These are phyloP conservation scores for Ammopiptanthus mongolicus DNA, from an alignment of 306 rosid genomes.

Conservation along the genomic window DNA sequence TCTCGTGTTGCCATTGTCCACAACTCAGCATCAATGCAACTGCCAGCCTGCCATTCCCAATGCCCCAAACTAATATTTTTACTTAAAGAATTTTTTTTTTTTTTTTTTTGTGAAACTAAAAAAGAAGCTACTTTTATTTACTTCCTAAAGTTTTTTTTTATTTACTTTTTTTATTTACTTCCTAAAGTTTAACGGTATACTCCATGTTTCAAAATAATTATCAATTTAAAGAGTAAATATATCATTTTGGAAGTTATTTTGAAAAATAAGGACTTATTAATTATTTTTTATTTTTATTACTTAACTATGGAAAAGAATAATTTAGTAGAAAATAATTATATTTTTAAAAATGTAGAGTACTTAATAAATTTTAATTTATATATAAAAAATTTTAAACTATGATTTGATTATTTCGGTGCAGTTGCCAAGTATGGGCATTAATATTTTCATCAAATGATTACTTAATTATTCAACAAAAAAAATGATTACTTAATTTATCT, in stretches of 20 bases:
- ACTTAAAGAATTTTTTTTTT: not conserved
- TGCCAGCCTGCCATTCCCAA: conserved; percentile 30
- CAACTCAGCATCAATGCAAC: conserved; percentile 27
- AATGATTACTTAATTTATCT: not conserved
- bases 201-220: too few species aligned
- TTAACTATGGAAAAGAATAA: too few species aligned
- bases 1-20: conserved; percentile 24
- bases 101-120: not conserved
- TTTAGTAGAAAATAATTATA: too few species aligned
- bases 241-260: too few species aligned
- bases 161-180: not conserved
- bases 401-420: too few species aligned
- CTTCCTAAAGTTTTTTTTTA: not conserved
- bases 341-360: too few species aligned
- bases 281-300: too few species aligned
- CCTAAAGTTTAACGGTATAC: not conserved
- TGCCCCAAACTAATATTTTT: not conserved
- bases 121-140: not conserved
- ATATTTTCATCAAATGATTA: not conserved
- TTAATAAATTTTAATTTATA: too few species aligned
- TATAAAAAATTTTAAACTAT: too few species aligned
- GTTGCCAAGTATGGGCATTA: not conserved
- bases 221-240: too few species aligned
- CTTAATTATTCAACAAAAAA: too few species aligned
- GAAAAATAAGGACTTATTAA: too few species aligned